A percentile compares a stretch with the other conserved stretches of the same genome.
Conservation (phyloP, 1,284 basidiomycete species). For the Psilocybe mexicana region DNA sequence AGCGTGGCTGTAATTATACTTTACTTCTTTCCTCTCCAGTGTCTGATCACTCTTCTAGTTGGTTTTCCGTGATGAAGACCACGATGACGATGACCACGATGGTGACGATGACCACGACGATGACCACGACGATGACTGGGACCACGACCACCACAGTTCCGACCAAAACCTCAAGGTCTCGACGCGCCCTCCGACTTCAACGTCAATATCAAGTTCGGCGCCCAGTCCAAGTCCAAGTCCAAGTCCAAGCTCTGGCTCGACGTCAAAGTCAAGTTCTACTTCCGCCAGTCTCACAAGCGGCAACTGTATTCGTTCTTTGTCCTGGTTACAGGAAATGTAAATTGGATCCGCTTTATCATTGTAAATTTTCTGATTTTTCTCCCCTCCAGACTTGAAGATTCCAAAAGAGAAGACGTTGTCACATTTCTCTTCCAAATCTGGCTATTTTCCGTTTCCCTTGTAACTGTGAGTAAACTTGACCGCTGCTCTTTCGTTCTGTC, state of each 20-base stretch:
- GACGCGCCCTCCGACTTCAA: no score
- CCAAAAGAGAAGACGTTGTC: conserved; percentile 44
- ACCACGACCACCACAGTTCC: no score
- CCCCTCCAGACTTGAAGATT: conserved; percentile 26
- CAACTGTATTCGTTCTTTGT: conserved; percentile 31
- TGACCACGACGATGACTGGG: background rate
- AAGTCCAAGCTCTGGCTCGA: background rate
- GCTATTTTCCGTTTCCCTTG: conserved; percentile 40
- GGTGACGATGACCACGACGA: conserved; percentile 10
- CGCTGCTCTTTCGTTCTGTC: background rate
- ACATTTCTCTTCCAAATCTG: conserved; percentile 44
- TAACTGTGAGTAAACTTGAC: conserved; percentile 35
- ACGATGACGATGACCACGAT: background rate
- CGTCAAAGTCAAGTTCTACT: background rate
- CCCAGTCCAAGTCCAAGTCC: no score
- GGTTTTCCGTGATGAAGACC: background rate
- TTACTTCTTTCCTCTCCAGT: background rate
- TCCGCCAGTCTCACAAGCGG: conserved; percentile 5
- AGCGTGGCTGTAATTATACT: background rate
- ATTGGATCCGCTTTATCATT: conserved; percentile 10
- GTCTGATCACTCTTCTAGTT: background rate
- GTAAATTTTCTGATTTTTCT: background rate
- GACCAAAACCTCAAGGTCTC: no score
- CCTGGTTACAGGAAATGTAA: conserved; percentile 43
- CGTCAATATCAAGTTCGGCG: no score